Evolutionary conservation across 371 early-diverging fungal species (phyloP).

Genomic region (Mortierella sp.): DNA sequence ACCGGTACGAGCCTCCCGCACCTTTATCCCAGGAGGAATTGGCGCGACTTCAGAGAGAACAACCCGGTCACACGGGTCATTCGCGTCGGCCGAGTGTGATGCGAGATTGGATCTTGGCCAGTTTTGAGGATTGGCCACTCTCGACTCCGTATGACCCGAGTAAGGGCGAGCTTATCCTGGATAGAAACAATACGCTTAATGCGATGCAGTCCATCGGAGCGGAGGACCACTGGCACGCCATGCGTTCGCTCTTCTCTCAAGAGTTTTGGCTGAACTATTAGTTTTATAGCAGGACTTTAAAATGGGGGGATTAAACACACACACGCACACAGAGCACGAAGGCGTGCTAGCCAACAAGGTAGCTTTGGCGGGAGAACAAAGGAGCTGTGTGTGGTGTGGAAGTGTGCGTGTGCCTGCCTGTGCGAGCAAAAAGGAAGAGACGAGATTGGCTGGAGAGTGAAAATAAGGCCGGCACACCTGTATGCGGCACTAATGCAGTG

Average conservation of each 20-base stretch:
- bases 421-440: too few species aligned
- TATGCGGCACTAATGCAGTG: too few species aligned
- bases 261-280: slow-evolving; percentile 80
- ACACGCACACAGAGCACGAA: too few species aligned
- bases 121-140: slow-evolving; percentile 37
- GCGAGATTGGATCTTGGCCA: slow-evolving; percentile 49
- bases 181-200: slow-evolving; percentile 62
- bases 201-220: slow-evolving; percentile 60
- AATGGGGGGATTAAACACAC: too few species aligned
- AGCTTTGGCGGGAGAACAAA: too few species aligned
- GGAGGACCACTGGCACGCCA: slow-evolving; percentile 72
- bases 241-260: slow-evolving; percentile 69
- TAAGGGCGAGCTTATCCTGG: slow-evolving; percentile 47
- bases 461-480: too few species aligned
- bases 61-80: slow-evolving; percentile 24
- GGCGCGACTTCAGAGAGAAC: slow-evolving; percentile 25
- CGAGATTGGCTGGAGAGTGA: too few species aligned
- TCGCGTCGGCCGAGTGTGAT: slow-evolving; percentile 44
- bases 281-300: not conserved
- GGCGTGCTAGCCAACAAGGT: too few species aligned
- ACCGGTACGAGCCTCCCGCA: slow-evolving; percentile 40
- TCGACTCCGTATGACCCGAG: slow-evolving; percentile 53
- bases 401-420: too few species aligned
- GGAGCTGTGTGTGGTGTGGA: too few species aligned
- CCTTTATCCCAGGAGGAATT: slow-evolving; percentile 20